Percentiles rank a stretch among this genome's conserved stretches.
These are phyloP conservation scores for Saccharomycopsis sp. DNA, from an alignment of 805 yeast species.

Conservation along the genomic window DNA sequence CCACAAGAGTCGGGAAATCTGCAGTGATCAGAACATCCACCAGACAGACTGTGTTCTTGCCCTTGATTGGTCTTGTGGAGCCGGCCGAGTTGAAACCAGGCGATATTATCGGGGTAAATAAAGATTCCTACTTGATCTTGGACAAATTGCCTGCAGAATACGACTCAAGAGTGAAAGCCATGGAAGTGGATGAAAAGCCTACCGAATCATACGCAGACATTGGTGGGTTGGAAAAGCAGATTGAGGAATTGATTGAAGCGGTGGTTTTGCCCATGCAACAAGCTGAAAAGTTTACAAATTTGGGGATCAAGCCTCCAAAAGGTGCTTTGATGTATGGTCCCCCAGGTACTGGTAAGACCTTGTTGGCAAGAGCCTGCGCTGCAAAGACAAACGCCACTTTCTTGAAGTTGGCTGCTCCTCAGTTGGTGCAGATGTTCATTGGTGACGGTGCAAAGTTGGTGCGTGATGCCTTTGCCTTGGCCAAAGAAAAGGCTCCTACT, in stretches of 20 bases:
- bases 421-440: conserved; percentile 94
- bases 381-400: conserved; percentile 98
- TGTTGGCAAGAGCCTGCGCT: conserved; percentile 97
- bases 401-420: conserved; percentile 94
- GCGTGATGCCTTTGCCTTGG: conserved; percentile 94
- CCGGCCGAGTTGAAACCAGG: conserved; percentile 91
- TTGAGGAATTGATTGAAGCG: conserved; percentile 96
- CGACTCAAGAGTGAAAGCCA: conserved; percentile 94
- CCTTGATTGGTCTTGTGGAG: conserved; percentile 91
- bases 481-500: conserved; percentile 97
- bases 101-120: conserved; percentile 94
- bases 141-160: conserved; percentile 96
- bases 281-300: conserved; percentile 85
- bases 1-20: conserved; percentile 88
- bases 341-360: conserved; percentile 98
- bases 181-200: conserved; percentile 99
- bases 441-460: conserved; percentile 99
- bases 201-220: conserved; percentile 95
- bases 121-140: conserved; percentile 86
- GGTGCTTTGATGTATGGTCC: conserved; percentile 99
- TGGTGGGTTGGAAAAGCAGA: conserved; percentile 97
- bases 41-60: conserved; percentile 93
- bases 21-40: conserved; percentile 98
- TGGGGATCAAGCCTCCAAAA: conserved; percentile 96
- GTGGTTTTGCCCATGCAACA: conserved; percentile 98